Base-by-base conservation (phyloP, 208 protist species). In the Acanthamoeba divionensis region DNA sequence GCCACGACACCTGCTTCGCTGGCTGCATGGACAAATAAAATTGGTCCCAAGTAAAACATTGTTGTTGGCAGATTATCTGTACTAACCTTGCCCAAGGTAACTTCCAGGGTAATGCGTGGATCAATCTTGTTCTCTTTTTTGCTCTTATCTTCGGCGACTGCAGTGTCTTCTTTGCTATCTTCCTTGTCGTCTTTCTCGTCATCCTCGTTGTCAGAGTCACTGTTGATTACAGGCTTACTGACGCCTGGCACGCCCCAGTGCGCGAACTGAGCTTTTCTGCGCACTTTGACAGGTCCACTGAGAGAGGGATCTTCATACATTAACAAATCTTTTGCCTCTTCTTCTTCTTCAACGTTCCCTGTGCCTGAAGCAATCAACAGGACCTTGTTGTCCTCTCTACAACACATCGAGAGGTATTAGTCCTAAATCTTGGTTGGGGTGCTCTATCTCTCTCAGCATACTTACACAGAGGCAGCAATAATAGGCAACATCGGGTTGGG, bases 401-500 rank as follows among this genome's bases (percentile, higher is more conserved):
- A 63, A 63, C 2, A 63, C 2, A 63, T 24, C n/a, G 55, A 63
- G 55, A 63, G 26, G 4, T 63, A 4, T 41, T 41, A 41, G 36
- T 41, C 36, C 36, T 5, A 41, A 41, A 41, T 41, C 36, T 41
- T 41, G 36, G 36, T 41, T 41, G 1, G 36, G 5, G 36, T n/a
- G n/a, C n/a, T n/a, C n/a, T n/a, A n/a, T 41, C 36, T 41, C 36
- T 41, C 36, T 41, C 36, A 41, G 36, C 36, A 41, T 41, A 41
- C 36, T 41, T 41, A 41, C 36, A 41, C 36, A 41, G 36, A 41
- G 36, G 36, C 36, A 41, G 36, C 36, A 6, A 41, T 93, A 13
- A 98, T 82, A 90, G 98, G 97, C 57, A 98, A 95, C 0, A 94
- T 86, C 29, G 95, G 92, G 88, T 96, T 94, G 36, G 98, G 98